Percentiles rank a stretch among this genome's conserved stretches.
Conservation (phyloP, 768 basidiomycete species). For the Cubamyces sp. region DNA sequence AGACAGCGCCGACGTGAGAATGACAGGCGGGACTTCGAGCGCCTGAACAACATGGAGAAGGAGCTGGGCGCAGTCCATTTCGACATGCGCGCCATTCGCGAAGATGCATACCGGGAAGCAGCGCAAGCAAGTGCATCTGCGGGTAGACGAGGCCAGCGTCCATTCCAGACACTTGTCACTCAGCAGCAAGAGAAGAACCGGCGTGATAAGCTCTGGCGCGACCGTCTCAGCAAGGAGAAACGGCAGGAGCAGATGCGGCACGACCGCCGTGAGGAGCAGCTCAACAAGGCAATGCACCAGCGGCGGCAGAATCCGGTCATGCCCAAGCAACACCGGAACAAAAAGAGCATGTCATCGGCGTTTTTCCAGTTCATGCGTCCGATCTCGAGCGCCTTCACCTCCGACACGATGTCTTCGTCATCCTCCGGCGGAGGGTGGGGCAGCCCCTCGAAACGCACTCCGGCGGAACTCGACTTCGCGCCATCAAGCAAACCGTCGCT, state of each 20-base stretch:
- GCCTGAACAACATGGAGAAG: constrained; percentile 75
- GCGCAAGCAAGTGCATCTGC: constrained; percentile 49
- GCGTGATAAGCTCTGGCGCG: constrained; percentile 70
- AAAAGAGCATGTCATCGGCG: constrained; percentile 83
- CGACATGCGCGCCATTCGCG: constrained; percentile 73
- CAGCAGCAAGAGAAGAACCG: constrained; percentile 82
- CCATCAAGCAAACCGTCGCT: constrained; percentile 75
- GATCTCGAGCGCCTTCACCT: constrained; percentile 82
- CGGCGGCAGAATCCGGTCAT: constrained; percentile 52
- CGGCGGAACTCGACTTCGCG: constrained; percentile 75
- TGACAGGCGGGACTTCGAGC: constrained; percentile 71
- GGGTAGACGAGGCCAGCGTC: constrained; percentile 56
- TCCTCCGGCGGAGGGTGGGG: constrained; percentile 9
- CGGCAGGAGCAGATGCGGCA: constrained; percentile 70
- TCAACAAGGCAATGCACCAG: constrained; percentile 71
- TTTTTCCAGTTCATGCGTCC: constrained; percentile 89
- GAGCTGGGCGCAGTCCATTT: constrained; percentile 65
- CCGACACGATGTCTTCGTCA: constrained; percentile 49
- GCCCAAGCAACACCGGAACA: constrained; percentile 80
- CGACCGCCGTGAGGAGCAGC: constrained; percentile 75
- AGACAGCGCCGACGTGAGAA: constrained; percentile 55
- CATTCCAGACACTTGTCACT: constrained; percentile 66
- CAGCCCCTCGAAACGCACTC: constrained; percentile 53
- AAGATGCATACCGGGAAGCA: constrained; percentile 74
- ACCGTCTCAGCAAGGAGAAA: constrained; percentile 75